Base-by-base conservation (phyloP, 441 rosid genomes). In the Metrosideros polymorpha region DNA sequence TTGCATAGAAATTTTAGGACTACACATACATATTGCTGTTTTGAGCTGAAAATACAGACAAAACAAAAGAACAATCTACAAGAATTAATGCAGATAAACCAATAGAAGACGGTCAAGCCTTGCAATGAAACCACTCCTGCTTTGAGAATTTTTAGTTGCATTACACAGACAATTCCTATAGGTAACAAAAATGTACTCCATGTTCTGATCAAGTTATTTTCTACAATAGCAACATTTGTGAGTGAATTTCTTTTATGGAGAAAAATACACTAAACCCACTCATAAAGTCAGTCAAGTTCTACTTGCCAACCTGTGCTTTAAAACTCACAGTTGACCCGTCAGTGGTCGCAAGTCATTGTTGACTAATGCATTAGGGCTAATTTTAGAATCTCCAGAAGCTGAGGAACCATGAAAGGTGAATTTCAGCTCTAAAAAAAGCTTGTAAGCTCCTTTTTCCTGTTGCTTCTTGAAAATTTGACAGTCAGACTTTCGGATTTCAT, bases 21-120 rank as follows among this genome's bases (percentile, higher is more conserved):
- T 25, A 39, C 0, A 90, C 1, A 91, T 54, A 61, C 84, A 54
- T 86, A 86, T 85, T 52, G 83, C n/a, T 83, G 63, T 84, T 86
- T 29, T 45, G 50, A 79, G 53, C 49, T 43, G 82, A 55, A 35
- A 89, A 82, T 25, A 12, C 32, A 42, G 76, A 47, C 25, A 71
- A 39, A 51, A 84, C 61, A 42, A 83, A 66, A 71, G 47, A 22
- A 22, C 47, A 12, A 39, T 22, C 79, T 39, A 71, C 13, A 4
- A 39, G 47, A 13, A 71, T 22, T 25, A 39, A 71, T 71, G 79
- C 79, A 71, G n/a, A 71, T 39, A 71, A 39, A 71, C n/a, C n/a
- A 10, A 39, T 10, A 22, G 47, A 5, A 39, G 17, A 35, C n/a
- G 12, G 39, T 71, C n/a, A 22, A 71, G 79, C 79, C 49, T 39